These are phyloP conservation scores for Chaetomidium leptoderma DNA, from an alignment of 495 filamentous ascomycete genomes.

Conservation along the genomic window DNA sequence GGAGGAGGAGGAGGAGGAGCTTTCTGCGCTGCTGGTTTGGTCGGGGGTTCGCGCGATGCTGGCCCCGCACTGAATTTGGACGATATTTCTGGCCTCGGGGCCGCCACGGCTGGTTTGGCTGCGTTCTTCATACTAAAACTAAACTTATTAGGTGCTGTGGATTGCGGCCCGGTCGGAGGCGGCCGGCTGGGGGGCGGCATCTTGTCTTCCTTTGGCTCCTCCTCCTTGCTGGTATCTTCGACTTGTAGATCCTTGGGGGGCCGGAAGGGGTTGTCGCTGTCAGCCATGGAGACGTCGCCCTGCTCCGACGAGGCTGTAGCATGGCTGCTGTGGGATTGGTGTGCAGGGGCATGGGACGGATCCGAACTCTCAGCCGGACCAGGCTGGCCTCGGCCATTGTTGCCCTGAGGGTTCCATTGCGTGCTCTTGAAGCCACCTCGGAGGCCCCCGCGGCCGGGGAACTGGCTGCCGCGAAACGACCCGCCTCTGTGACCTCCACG, in stretches of 20 bases:
- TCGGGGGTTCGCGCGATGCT: constrained; percentile 35
- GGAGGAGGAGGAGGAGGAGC: too few relatives aligned
- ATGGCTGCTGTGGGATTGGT: constrained; percentile 46
- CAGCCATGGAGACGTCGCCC: constrained; percentile 37
- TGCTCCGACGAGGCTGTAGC: constrained; percentile 27
- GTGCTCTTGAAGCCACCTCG: constrained; percentile 35
- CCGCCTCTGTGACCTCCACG: constrained; percentile 50
- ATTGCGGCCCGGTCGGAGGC: constrained; percentile 49
- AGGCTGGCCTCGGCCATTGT: constrained; percentile 13
- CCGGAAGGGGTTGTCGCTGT: constrained; percentile 58
- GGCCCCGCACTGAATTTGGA: constrained; percentile 62
- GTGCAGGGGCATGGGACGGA: constrained; percentile 31
- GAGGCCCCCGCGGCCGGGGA: constrained; percentile 35
- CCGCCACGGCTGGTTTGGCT: constrained; percentile 54
- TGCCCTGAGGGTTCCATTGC: constrained; percentile 29
- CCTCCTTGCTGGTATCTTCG: constrained; percentile 55
- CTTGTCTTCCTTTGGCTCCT: constrained; percentile 41
- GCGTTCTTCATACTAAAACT: constrained; percentile 80
- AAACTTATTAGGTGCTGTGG: constrained; percentile 59
- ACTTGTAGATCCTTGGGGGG: constrained; percentile 59
- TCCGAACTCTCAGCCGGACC: constrained; percentile 30
- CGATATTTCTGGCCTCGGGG: constrained; percentile 67
- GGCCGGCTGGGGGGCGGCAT: constrained; percentile 43
- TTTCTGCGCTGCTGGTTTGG: constrained; percentile 25
- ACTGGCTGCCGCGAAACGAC: constrained; percentile 39